Evolutionary conservation across 495 filamentous ascomycete species (phyloP), one percentile per base, ranked within the genome.

Genomic region (Lepidopterella palustris): DNA sequence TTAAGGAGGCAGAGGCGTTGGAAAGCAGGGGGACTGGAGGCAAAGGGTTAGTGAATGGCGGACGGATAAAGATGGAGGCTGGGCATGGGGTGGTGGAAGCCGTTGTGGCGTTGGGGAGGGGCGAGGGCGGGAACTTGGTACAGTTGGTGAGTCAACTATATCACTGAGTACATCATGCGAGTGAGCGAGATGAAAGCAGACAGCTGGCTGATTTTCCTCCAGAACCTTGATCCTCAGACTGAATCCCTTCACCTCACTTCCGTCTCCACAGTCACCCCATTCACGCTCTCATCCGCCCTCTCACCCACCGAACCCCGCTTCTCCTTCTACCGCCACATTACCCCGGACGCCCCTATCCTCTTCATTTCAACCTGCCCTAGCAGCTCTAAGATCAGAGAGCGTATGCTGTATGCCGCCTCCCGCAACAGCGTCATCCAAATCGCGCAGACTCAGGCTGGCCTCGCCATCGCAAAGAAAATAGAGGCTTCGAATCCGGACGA

Each of bases 361-460:
- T 98, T 97, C 77, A 85, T 97, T 68, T 97, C 96, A 73, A 96
- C 91, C 5, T 97, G 92, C 68, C 93, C 93, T 3, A 78, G 80
- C 2, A 82, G 74, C 3, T 83, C 84, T 0, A 88, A 87, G 64
- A 88, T 97, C 76, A 96, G 90, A 74, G 89, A 90, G 71, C 84
- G 90, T 53, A 98, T 98, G 93, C 75, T 97, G 63, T 96, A 97
- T 71, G 90, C 95, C 29, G 84, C 89, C 31, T 88, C 88, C 64
- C 88, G 89, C 68, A 80, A 81, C 28, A 82, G 81, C 32, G 88
- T 89, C 5, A 76, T 95, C 42, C 69, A 76, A 15, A 68, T 89
- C 28, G 89, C 88, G 13, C 79, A 81, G 60, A 78, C 77, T 39
- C 83, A 88, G 62, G 85, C 84, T 15, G 88, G 88, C 4, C 72